Conservation (phyloP, 2,329 filamentous ascomycete species). For the Cladophialophora psammophila region DNA sequence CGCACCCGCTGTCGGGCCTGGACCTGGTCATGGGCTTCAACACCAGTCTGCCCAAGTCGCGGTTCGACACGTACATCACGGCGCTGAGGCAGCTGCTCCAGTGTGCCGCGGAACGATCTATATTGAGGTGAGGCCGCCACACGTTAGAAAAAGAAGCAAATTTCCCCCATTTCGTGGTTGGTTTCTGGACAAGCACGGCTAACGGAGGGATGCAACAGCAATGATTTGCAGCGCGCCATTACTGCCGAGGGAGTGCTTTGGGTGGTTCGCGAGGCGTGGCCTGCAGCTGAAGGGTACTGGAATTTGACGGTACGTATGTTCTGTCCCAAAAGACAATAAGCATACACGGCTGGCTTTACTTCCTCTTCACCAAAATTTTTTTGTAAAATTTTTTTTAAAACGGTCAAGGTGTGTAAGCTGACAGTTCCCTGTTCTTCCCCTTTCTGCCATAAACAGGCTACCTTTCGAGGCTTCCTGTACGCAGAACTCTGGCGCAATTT, state of each 20-base stretch:
- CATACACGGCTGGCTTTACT: too few relatives aligned
- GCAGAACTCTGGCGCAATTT: slow-evolving; percentile 33
- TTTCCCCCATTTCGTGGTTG: background rate
- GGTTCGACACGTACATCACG: slow-evolving; percentile 25
- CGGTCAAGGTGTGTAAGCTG: background rate
- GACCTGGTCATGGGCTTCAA: slow-evolving; percentile 27
- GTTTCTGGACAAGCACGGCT: background rate
- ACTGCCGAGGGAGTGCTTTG: slow-evolving; percentile 29
- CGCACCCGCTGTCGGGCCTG: slow-evolving; percentile 12
- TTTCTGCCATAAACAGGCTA: slow-evolving; percentile 10
- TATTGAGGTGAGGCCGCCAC: slow-evolving; percentile 10
- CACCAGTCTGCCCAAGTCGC: slow-evolving; percentile 18
- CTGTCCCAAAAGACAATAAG: background rate
- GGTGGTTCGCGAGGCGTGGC: slow-evolving; percentile 32
- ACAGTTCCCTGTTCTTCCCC: background rate
- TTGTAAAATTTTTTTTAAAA: too few relatives aligned
- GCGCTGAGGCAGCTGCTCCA: slow-evolving; percentile 21
- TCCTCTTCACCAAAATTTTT: too few relatives aligned
- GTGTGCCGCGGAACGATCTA: slow-evolving; percentile 10
- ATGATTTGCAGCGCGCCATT: slow-evolving; percentile 15
- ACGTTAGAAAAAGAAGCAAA: background rate
- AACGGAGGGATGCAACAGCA: background rate
- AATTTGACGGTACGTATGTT: slow-evolving; percentile 24
- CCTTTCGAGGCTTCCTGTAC: slow-evolving; percentile 28
- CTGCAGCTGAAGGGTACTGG: slow-evolving; percentile 31